Percentiles rank a stretch among this genome's conserved stretches.
Conservation (phyloP, 352 stramenopile species). For the Aphanomyces cochlioides region DNA sequence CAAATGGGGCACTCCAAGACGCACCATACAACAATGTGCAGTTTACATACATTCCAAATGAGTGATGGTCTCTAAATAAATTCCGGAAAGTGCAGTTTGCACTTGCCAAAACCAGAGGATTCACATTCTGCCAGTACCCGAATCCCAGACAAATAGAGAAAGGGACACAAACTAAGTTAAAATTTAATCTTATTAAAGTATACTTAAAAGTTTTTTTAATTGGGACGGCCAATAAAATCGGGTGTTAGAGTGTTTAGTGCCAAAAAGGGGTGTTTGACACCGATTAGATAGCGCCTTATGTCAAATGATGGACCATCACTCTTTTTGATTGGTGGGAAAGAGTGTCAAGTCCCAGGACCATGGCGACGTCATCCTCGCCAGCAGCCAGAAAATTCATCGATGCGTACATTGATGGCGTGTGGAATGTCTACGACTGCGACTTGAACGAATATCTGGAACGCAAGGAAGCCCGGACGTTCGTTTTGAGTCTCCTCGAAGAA, state of each 20-base stretch:
- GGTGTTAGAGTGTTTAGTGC: too few relatives aligned
- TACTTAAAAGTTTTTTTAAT: too few relatives aligned
- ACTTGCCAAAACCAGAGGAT: not conserved
- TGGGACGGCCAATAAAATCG: too few relatives aligned
- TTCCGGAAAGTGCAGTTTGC: not conserved
- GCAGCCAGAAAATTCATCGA: not conserved
- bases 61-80: not conserved
- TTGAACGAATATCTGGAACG: conserved; percentile 23
- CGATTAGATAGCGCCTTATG: not conserved
- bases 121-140: too few relatives aligned
- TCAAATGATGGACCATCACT: not conserved
- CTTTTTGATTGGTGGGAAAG: too few relatives aligned
- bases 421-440: conserved; percentile 22
- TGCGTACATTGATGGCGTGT: conserved; percentile 18
- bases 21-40: not conserved
- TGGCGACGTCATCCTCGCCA: too few relatives aligned
- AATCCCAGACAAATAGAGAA: too few relatives aligned
- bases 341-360: too few relatives aligned
- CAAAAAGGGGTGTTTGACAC: too few relatives aligned
- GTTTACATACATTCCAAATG: conserved; percentile 1
- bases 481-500: conserved; percentile 4
- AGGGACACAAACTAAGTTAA: too few relatives aligned
- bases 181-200: too few relatives aligned
- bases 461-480: conserved; percentile 21
- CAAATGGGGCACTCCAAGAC: conserved; percentile 17